phyloP scores from a whole-genome alignment of 805 yeast species.

The Schizosaccharomyces lindneri region DNA sequence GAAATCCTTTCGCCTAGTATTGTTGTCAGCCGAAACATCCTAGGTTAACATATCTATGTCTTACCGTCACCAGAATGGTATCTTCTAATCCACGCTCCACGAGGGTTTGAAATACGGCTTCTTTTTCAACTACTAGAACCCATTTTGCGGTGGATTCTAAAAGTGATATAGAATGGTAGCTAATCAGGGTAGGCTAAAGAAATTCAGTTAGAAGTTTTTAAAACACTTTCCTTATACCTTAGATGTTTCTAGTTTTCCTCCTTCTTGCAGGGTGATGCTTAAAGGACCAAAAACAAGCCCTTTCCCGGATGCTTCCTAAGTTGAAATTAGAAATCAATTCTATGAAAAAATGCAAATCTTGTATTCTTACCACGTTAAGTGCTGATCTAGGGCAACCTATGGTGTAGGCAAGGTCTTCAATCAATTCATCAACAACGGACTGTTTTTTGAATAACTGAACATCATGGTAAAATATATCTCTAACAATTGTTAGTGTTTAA shows the following conservation, averaged over 20 bases:
- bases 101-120: not conserved
- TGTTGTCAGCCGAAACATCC: not conserved
- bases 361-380: not conserved
- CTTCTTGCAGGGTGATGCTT: not conserved
- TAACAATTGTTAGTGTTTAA: not conserved
- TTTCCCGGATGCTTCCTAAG: not conserved
- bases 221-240: not conserved
- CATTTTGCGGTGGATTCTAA: not conserved
- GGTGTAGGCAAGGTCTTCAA: not conserved
- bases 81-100: not conserved
- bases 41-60: not conserved
- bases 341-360: too few relatives aligned
- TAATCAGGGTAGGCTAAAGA: not conserved
- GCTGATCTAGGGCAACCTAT: not conserved
- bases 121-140: conserved; percentile 1
- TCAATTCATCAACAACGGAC: not conserved
- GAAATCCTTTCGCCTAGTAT: not conserved
- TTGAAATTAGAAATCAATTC: not conserved
- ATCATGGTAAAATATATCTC: not conserved
- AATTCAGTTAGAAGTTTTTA: too few relatives aligned
- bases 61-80: not conserved
- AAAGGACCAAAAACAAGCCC: not conserved
- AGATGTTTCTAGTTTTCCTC: not conserved
- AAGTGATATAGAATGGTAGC: not conserved
- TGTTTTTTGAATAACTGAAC: not conserved